Evolutionary conservation across 2,329 filamentous ascomycete genomes (phyloP).

Genomic region (Lecanicillium sp.): DNA sequence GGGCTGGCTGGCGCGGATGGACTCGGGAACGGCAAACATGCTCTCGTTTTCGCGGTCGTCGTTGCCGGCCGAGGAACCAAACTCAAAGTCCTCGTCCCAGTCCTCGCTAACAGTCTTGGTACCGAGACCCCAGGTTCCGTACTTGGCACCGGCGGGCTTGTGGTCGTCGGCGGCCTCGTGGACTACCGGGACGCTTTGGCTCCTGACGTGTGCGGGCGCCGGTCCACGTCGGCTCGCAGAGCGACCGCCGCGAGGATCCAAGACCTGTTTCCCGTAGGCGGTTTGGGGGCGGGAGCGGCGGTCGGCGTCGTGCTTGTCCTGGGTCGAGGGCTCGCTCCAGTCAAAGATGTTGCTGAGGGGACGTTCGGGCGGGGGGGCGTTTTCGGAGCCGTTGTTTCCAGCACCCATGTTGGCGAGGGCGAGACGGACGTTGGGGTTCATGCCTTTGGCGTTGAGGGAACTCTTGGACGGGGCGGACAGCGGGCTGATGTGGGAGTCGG

Average conservation of each 20-base stretch:
- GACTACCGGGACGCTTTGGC: constrained; percentile 72
- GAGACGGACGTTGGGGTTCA: constrained; percentile 47
- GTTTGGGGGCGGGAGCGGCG: constrained; percentile 62
- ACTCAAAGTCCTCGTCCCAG: constrained; percentile 88
- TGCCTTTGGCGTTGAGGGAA: constrained; percentile 47
- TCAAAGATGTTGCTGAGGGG: constrained; percentile 69
- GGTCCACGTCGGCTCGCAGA: constrained; percentile 60
- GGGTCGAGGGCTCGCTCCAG: constrained; percentile 62
- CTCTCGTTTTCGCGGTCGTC: constrained; percentile 29
- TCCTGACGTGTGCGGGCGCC: constrained; percentile 66
- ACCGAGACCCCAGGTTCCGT: constrained; percentile 76
- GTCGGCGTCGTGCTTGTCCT: constrained; percentile 55
- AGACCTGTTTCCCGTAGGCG: constrained; percentile 68
- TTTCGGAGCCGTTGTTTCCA: constrained; percentile 24
- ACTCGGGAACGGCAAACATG: constrained; percentile 54
- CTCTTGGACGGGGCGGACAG: constrained; percentile 51
- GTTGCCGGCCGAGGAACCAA: constrained; percentile 43
- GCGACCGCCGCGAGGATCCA: constrained; percentile 65
- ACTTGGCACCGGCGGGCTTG: constrained; percentile 58
- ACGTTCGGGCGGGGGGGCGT: constrained; percentile 34
- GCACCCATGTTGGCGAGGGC: constrained; percentile 49
- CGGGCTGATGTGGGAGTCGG: constrained; percentile 47
- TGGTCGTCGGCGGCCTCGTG: constrained; percentile 54
- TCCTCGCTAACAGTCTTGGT: constrained; percentile 76
- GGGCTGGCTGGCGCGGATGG: constrained; percentile 74